A percentile compares a stretch with the other conserved stretches of the same genome.
These are phyloP conservation scores for Phoma sp. DNA, from an alignment of 2,329 filamentous ascomycete species.

Conservation along the genomic window DNA sequence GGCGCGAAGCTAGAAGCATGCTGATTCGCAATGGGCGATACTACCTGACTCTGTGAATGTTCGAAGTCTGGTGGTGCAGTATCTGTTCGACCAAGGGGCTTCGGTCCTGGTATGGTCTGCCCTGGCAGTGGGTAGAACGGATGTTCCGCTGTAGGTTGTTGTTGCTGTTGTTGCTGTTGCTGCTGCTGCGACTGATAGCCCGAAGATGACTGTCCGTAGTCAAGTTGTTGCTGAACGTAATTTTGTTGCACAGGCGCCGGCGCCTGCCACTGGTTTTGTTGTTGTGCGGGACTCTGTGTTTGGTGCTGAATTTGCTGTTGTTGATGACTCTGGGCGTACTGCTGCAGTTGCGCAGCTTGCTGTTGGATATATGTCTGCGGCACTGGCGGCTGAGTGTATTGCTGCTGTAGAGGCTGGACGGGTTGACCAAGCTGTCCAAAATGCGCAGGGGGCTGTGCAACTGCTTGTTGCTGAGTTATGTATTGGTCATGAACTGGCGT, in stretches of 20 bases:
- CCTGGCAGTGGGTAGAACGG: slow-evolving; percentile 25
- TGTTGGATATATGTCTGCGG: slow-evolving; percentile 25
- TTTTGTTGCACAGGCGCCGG: slow-evolving; percentile 20
- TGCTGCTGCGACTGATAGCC: slow-evolving; percentile 19
- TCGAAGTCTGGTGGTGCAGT: slow-evolving; percentile 34
- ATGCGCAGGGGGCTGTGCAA: slow-evolving; percentile 20
- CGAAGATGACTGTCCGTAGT: slow-evolving; percentile 12
- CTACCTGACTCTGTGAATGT: slow-evolving; percentile 37
- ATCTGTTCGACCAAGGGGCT: slow-evolving; percentile 31
- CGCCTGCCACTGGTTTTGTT: slow-evolving; percentile 30
- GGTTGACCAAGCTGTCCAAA: slow-evolving; percentile 25
- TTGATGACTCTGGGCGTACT: slow-evolving; percentile 12
- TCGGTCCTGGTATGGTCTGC: slow-evolving; percentile 36
- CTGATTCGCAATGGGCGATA: slow-evolving; percentile 41
- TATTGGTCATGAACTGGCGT: slow-evolving; percentile 12
- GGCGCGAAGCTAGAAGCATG: slow-evolving; percentile 34
- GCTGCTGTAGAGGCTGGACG: slow-evolving; percentile 23
- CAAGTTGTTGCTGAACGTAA: slow-evolving; percentile 18
- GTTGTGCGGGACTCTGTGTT: slow-evolving; percentile 14
- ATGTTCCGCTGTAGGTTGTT: slow-evolving; percentile 25
- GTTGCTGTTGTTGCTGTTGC: slow-evolving; percentile 11
- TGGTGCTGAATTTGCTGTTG: slow-evolving; percentile 18
- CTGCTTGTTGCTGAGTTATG: slow-evolving; percentile 19
- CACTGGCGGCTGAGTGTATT: slow-evolving; percentile 16
- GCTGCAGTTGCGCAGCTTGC: slow-evolving; percentile 15